Evolutionary conservation across 129 eudicot genomes (phyloP).

Genomic region (Centella asiatica): DNA sequence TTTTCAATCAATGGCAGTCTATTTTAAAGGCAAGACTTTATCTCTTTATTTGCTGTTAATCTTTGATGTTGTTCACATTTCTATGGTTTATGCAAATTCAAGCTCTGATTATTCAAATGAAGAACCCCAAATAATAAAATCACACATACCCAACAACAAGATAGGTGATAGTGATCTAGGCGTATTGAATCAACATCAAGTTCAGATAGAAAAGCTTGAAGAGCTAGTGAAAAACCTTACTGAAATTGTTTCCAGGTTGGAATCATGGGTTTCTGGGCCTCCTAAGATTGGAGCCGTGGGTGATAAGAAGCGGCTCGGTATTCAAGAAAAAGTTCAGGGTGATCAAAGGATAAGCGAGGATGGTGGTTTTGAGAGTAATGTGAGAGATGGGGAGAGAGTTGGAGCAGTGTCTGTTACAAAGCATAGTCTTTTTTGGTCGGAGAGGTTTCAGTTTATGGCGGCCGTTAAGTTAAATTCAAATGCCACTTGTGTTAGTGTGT

Average conservation of each 20-base stretch:
- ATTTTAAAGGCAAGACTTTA: constrained; percentile 45
- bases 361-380: constrained; percentile 13
- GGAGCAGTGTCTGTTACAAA: constrained; percentile 60
- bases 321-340: background rate
- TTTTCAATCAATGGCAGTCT: constrained; percentile 28
- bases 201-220: constrained; percentile 67
- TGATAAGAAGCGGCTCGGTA: constrained; percentile 4
- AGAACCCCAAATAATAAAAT: background rate
- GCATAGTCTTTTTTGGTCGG: constrained; percentile 84
- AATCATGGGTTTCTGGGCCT: constrained; percentile 30
- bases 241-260: constrained; percentile 62
- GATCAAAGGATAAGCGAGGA: constrained; percentile 5
- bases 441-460: constrained; percentile 72
- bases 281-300: constrained; percentile 8
- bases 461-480: constrained; percentile 68
- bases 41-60: constrained; percentile 30
- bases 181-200: constrained; percentile 36
- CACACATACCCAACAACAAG: constrained; percentile 22
- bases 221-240: constrained; percentile 56
- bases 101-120: constrained; percentile 9
- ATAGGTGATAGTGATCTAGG: constrained; percentile 17
- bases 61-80: constrained; percentile 17
- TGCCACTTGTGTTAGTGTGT: constrained; percentile 60
- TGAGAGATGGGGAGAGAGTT: constrained; percentile 24
- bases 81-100: constrained; percentile 16